Evolutionary conservation across 192 early-diverging fungal genomes (phyloP), one percentile per base, ranked within the genome.

Genomic region (Chytriomyces confervae): DNA sequence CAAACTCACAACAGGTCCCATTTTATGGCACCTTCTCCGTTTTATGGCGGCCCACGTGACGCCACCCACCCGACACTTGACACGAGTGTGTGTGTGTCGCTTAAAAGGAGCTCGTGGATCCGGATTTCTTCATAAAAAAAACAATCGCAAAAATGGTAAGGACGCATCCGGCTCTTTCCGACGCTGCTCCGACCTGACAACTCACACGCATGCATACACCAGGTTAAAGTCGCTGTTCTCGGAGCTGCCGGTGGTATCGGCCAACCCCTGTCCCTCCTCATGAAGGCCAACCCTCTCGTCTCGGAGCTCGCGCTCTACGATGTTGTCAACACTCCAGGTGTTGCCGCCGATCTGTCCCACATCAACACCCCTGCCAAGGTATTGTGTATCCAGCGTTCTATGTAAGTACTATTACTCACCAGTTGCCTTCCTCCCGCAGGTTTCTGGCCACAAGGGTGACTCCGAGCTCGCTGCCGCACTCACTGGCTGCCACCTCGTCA

Each of bases 251-350:
- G 97, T 76, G 97, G 97, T 84, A 98, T 98, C 80, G 97, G 97
- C 62, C 97, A 98, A 84, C 97, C 97, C 62, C 91, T 98, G 75
- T 96, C 95, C 67, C 92, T 98, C 48, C 89, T 97, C 66, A 86
- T 97, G 69, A 97, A 97, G 89, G 92, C 94, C 71, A 95, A 95
- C 84, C 83, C 90, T 49, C 87, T 90, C 77, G 92, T 98, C 63
- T 90, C 91, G 50, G 90, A 95, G 77, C 91, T 98, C 36, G 86
- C 94, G 63, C 92, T 98, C 50, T 98, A 94, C 86, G 97, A 98
- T 84, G 95, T 98, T 80, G 95, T 97, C 85, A 97, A 98, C 89
- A 93, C 94, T 16, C 95, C 95, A 63, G 97, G 97, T 82, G 97
- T 98, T 66, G 97, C 95, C 65, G 95, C 95, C 49, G 97, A 98